Evolutionary conservation across 176 grass and related monocot genomes (phyloP), one percentile per base, ranked within the genome.

Genomic region (Ampelocalamus luodianensis): DNA sequence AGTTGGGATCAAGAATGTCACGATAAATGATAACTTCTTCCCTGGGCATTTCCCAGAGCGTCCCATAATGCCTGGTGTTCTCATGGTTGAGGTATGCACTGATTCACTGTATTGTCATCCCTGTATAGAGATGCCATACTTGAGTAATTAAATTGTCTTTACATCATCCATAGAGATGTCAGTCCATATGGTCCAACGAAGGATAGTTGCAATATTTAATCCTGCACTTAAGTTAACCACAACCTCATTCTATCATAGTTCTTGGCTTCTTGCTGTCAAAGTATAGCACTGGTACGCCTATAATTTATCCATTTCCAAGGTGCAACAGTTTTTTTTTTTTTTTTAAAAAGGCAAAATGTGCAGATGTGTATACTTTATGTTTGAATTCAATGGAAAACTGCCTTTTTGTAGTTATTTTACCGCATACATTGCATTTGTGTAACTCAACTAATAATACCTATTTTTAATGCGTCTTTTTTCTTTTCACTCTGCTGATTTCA

Each of bases 1-100:
- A 1, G 85, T 87, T 54, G 78, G 68, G 49, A 87, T 87, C 20
- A 97, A 97, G 84, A 97, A 97, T 67, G 85, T 97, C 56, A 94
- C 94, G 0, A 97, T 97, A 67, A 94, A 97, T 66, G 94, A 97
- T 76, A 92, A 97, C 58, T 94, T 97, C 53, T 97, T 97, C 71
- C 85, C 85, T 9, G 85, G 78, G 2, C 88, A 87, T 82, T 87
- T 87, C 39, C 85, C 82, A 0, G 89, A 93, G 27, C 88, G 88
- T 15, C 54, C 54, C 18, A 56, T 56, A 56, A 56, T 56, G 54
- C 54, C 54, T 56, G 18, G 54, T 56, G 54, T n/a, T 56, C 54
- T 56, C 2, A 55, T 55, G 53, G 53, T 55, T 55, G 53, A 55
- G 53, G 54, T 29, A 29, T 29, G 29, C 29, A 29, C 29, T 29